Percentiles rank a stretch among this genome's conserved stretches.
Evolutionary conservation across 768 basidiomycete species (phyloP).

Genomic region (Trametes coccinea): DNA sequence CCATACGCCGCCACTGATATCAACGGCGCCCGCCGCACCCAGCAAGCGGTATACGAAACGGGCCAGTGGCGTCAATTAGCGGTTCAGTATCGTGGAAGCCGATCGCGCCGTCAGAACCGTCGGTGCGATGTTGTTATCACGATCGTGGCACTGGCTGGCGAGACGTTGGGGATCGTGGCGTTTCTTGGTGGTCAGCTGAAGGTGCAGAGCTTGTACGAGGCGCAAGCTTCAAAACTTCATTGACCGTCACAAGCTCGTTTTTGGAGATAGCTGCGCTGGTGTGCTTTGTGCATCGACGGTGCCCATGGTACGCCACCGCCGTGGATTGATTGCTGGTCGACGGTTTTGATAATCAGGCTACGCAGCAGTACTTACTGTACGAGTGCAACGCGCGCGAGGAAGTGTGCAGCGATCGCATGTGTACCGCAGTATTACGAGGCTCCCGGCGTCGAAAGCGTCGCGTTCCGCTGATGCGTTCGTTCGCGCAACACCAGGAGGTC

Average conservation of each 20-base stretch:
- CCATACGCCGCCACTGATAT: too few species aligned
- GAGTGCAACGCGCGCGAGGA: too few species aligned
- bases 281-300: neutral
- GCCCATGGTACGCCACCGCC: conserved; percentile 6
- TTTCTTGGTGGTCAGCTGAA: neutral
- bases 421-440: too few species aligned
- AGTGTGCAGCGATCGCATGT: too few species aligned
- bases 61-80: too few species aligned
- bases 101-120: neutral
- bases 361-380: too few species aligned
- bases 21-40: too few species aligned
- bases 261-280: neutral
- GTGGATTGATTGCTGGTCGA: neutral
- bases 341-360: too few species aligned
- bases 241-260: neutral
- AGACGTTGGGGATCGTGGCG: conserved; percentile 10
- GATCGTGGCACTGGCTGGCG: neutral
- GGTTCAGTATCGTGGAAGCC: neutral
- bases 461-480: neutral
- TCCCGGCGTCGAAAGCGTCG: neutral
- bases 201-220: too few species aligned
- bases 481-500: neutral
- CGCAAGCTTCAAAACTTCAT: too few species aligned
- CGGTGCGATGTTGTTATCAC: neutral
- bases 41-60: too few species aligned